Base-by-base conservation (phyloP, 176 grass and related monocot species). In the Eremochloa ophiuroides region DNA sequence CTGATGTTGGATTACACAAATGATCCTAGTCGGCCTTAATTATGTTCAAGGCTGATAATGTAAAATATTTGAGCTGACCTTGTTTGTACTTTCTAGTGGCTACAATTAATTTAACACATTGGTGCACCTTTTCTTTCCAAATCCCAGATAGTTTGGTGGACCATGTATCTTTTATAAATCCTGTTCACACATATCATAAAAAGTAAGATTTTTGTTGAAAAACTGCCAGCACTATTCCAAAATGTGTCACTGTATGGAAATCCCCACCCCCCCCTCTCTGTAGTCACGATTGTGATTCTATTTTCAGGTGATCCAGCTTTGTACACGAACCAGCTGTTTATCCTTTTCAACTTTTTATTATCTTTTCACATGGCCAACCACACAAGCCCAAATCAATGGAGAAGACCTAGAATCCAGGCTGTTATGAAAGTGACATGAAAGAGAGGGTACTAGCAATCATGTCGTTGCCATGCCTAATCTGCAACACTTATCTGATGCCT, bases 401-500 rank as follows among this genome's bases (percentile, higher is more conserved):
- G 10, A 38, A 47, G 22, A 34, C 46, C 10, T 55, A 9, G 12
- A 74, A 9, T 44, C 27, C 29, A n/a, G 31, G 22, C 70, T 69
- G 50, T 69, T 69, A 18, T 60, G 29, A 69, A 80, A 81, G 44
- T 66, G 41, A 74, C 66, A 30, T 60, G 18, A 77, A 77, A 69
- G 38, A 77, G 35, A 60, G 8, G 35, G 40, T 29, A 56, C 11
- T 60, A 29, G 70, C 46, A 29, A 78, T 71, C 63, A 18, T 67
- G 33, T 41, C 34, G 4, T 35, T 35, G 71, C 61, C 33, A 66
- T 73, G 70, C 60, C 31, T 55, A 65, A 83, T 3, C 34, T 35
- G 34, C 34, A 35, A 35, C 34, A 35, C 34, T 35, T 35, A 4
- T 35, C 34, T 35, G 34, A 35, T 35, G 34, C 34, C 34, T 35